Evolutionary conservation across 2,329 filamentous ascomycete species (phyloP).

Genomic region (Penicillium thymicola): DNA sequence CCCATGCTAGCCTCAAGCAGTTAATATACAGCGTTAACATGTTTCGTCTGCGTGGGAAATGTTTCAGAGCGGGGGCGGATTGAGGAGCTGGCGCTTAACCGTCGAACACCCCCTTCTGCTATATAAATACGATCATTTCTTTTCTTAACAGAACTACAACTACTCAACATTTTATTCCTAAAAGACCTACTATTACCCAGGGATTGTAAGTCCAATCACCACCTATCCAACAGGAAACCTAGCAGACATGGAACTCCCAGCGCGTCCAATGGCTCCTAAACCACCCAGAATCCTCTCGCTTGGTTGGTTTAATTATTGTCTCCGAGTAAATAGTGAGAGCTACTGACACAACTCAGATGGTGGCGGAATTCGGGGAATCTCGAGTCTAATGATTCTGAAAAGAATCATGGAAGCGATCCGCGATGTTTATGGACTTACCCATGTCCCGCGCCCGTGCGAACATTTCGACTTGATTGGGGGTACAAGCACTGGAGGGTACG

Average conservation of each 20-base stretch:
- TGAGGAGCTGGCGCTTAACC: not conserved
- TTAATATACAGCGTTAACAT: not conserved
- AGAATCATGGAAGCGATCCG: not conserved
- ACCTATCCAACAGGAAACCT: not conserved
- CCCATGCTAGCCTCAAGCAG: not conserved
- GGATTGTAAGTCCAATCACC: not conserved
- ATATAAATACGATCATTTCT: not conserved
- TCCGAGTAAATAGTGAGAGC: fast-evolving
- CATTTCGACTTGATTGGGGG: not conserved
- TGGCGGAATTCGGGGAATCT: not conserved
- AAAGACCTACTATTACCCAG: too few species aligned
- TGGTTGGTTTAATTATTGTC: not conserved
- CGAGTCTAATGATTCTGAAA: not conserved
- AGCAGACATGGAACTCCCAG: not conserved
- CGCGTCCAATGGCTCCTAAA: not conserved
- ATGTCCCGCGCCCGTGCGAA: not conserved
- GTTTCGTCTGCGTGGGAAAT: not conserved
- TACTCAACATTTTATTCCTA: not conserved
- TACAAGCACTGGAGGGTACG: slow-evolving; percentile 2
- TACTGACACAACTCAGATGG: slow-evolving; percentile 2
- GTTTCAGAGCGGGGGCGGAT: not conserved
- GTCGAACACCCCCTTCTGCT: not conserved
- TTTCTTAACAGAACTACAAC: not conserved
- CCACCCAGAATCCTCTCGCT: slow-evolving; percentile 3
- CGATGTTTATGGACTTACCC: not conserved